Percentiles rank a stretch among this genome's conserved stretches.
Evolutionary conservation across 129 eudicot species (phyloP).

Genomic region (Helianthus tuberosus): DNA sequence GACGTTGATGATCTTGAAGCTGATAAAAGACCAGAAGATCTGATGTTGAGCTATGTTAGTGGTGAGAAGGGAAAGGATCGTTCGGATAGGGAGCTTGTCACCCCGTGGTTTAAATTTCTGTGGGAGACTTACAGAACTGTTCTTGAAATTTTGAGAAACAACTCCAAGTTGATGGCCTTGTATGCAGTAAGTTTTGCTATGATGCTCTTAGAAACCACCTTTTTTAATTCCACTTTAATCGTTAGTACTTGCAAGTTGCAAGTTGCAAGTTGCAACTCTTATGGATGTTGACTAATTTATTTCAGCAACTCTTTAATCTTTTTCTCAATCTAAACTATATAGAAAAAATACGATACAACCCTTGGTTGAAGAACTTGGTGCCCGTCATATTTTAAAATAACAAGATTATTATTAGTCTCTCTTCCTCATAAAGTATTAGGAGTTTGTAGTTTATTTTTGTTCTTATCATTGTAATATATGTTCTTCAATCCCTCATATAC

Average conservation of each 20-base stretch:
- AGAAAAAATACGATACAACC: background rate
- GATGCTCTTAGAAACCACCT: background rate
- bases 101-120: slow-evolving; percentile 92
- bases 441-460: background rate
- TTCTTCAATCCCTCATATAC: too few species aligned
- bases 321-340: background rate
- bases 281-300: background rate
- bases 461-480: too few species aligned
- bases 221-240: too few species aligned
- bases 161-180: slow-evolving; percentile 76
- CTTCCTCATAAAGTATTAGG: background rate
- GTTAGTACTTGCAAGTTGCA: background rate
- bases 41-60: slow-evolving; percentile 92
- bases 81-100: slow-evolving; percentile 92
- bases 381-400: background rate
- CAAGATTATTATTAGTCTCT: background rate
- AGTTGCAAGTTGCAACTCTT: background rate
- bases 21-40: slow-evolving; percentile 93
- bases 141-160: slow-evolving; percentile 82
- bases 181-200: slow-evolving; percentile 59
- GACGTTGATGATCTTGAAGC: slow-evolving; percentile 97
- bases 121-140: slow-evolving; percentile 96
- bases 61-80: slow-evolving; percentile 96
- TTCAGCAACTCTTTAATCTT: background rate
- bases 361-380: background rate